Conservation (phyloP, 208 protist genomes). For the Herpetomonas samuelpessoai region DNA sequence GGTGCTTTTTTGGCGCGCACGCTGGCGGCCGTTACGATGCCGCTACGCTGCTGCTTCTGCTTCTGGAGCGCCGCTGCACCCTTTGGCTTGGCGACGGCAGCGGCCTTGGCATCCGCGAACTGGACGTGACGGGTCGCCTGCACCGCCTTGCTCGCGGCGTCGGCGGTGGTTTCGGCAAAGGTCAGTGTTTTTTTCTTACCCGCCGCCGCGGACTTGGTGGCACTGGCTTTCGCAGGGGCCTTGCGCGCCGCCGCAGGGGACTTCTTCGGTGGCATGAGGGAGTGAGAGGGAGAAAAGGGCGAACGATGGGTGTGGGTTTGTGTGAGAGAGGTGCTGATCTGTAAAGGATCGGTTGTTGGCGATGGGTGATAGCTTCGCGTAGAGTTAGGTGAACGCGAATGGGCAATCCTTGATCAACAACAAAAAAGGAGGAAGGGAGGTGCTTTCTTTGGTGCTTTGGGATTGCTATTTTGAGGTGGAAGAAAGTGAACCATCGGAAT, state of each 20-base stretch:
- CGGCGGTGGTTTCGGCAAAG: slow-evolving; percentile 19
- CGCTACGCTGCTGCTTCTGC: slow-evolving; percentile 20
- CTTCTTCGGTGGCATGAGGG: slow-evolving; percentile 16
- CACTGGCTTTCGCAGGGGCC: slow-evolving; percentile 11
- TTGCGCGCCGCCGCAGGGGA: neutral
- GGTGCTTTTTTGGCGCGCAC: neutral
- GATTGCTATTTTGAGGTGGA: too few relatives aligned
- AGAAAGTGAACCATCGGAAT: too few relatives aligned
- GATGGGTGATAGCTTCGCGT: too few relatives aligned
- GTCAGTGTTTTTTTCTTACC: slow-evolving; percentile 27
- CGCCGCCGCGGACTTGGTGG: neutral
- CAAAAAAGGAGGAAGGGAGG: too few relatives aligned
- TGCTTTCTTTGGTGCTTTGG: too few relatives aligned
- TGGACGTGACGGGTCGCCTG: slow-evolving; percentile 14
- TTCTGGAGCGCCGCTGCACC: slow-evolving; percentile 24
- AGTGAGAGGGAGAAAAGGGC: too few relatives aligned
- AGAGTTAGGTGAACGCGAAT: too few relatives aligned
- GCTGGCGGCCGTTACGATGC: slow-evolving; percentile 41
- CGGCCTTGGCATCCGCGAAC: neutral
- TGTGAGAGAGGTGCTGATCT: too few relatives aligned
- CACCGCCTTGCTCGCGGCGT: slow-evolving; percentile 15
- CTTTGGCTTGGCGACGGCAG: slow-evolving; percentile 4
- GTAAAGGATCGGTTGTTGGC: too few relatives aligned
- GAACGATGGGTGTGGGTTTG: too few relatives aligned
- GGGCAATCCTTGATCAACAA: too few relatives aligned